Percentiles rank a stretch among this genome's conserved stretches.
phyloP scores from a whole-genome alignment of 306 rosid genomes.

The Prunus kanzakura region DNA sequence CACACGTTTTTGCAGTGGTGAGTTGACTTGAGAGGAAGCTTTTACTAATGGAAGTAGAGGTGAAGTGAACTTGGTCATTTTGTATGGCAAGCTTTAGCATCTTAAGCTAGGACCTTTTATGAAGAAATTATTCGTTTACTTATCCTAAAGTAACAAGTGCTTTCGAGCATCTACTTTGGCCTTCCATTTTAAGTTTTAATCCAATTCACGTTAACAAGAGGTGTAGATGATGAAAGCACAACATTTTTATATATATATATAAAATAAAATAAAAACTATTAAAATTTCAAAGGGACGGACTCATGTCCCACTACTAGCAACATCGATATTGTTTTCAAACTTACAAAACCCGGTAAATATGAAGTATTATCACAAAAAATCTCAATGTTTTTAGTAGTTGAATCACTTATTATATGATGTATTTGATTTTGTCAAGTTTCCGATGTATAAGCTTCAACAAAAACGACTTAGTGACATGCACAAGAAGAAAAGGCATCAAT shows the following conservation, averaged over 20 bases:
- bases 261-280: too few relatives aligned
- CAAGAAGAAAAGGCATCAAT: too few relatives aligned
- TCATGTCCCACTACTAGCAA: too few relatives aligned
- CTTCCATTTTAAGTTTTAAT: neutral
- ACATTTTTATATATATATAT: neutral
- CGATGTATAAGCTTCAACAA: too few relatives aligned
- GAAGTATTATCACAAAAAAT: too few relatives aligned
- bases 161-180: neutral
- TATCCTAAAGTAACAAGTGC: neutral
- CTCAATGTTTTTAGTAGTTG: too few relatives aligned
- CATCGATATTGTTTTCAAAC: fast-evolving
- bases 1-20: constrained; percentile 3
- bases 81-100: constrained; percentile 17
- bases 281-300: too few relatives aligned
- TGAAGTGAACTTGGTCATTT: constrained; percentile 37
- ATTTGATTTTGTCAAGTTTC: too few relatives aligned
- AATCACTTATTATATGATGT: too few relatives aligned
- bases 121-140: neutral
- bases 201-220: neutral
- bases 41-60: constrained; percentile 15
- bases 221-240: neutral
- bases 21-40: constrained; percentile 26
- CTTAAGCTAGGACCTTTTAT: neutral
- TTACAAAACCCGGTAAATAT: too few relatives aligned
- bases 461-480: too few relatives aligned